A percentile compares a stretch with the other conserved stretches of the same genome.
Evolutionary conservation across 352 stramenopile species (phyloP).

Genomic region (Globisporangium cystogenes): DNA sequence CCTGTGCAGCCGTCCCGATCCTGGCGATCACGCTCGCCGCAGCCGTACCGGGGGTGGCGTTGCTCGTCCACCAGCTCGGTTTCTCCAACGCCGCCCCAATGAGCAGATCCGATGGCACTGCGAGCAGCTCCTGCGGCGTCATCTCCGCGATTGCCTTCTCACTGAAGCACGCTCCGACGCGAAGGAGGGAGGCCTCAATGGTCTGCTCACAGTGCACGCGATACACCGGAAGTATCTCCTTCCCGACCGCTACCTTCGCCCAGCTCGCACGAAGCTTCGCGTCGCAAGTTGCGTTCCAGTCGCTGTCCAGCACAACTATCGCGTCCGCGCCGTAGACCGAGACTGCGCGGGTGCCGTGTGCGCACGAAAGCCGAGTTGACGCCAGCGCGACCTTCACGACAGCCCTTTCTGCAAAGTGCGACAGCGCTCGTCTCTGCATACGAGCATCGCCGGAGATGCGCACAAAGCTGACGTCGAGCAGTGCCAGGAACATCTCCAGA

Average conservation of each 20-base stretch:
- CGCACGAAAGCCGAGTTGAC: conserved; percentile 50
- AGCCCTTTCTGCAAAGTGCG: conserved; percentile 59
- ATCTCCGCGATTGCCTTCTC: conserved; percentile 82
- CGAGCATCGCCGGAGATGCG: conserved; percentile 42
- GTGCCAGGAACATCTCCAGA: conserved; percentile 60
- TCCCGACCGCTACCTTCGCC: conserved; percentile 51
- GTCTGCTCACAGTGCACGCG: conserved; percentile 79
- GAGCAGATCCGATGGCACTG: conserved; percentile 38
- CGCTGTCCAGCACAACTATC: conserved; percentile 78
- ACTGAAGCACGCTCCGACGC: conserved; percentile 58
- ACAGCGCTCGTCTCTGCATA: conserved; percentile 57
- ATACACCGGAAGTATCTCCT: conserved; percentile 56
- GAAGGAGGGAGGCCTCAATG: conserved; percentile 69
- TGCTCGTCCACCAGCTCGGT: conserved; percentile 60
- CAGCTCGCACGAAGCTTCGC: conserved; percentile 77
- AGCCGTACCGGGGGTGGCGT: conserved; percentile 24
- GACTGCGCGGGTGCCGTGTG: conserved; percentile 33
- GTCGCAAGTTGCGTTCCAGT: conserved; percentile 77
- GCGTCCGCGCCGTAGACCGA: conserved; percentile 69
- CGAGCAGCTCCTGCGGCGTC: conserved; percentile 61
- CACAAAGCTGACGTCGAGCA: conserved; percentile 62
- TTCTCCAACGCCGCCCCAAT: conserved; percentile 46
- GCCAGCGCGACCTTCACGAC: conserved; percentile 64
- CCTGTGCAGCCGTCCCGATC: conserved; percentile 23
- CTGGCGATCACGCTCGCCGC: conserved; percentile 19